These are phyloP conservation scores for Eucalyptus leucophloia DNA, from an alignment of 345 rosid species.

Conservation along the genomic window DNA sequence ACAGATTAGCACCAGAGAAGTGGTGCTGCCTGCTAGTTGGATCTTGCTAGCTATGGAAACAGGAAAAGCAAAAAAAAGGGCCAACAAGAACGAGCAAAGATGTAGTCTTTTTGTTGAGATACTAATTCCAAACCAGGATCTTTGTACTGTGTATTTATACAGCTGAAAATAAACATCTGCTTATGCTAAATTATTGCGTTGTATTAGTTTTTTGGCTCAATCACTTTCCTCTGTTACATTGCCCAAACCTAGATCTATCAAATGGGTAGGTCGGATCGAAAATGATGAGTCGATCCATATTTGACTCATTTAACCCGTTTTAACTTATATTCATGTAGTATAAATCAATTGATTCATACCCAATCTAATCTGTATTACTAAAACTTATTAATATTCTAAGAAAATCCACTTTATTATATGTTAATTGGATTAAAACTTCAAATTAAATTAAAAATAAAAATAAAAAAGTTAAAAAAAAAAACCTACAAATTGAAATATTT, in stretches of 20 bases:
- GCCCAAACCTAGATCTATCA: not conserved
- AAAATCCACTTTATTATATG: too few species aligned
- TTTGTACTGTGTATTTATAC: not conserved
- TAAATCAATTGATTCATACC: accelerated
- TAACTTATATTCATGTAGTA: too few species aligned
- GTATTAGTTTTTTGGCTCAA: not conserved
- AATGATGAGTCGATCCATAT: too few species aligned
- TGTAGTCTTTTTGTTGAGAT: not conserved
- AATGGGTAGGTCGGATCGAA: too few species aligned
- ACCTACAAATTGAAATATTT: too few species aligned
- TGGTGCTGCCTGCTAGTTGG: not conserved
- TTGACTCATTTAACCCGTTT: too few species aligned
- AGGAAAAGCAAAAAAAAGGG: not conserved
- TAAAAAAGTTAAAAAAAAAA: too few species aligned
- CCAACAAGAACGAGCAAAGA: not conserved
- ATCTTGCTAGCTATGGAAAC: not conserved
- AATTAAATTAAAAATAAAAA: too few species aligned
- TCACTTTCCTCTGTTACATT: not conserved
- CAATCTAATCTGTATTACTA: accelerated
- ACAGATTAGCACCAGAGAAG: not conserved
- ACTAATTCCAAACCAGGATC: not conserved
- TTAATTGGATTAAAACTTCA: too few species aligned
- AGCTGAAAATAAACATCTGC: not conserved
- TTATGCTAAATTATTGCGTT: not conserved
- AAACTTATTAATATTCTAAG: too few species aligned